Evolutionary conservation across 179 eudicot genomes (phyloP), one percentile per base, ranked within the genome.

Genomic region (Spergularia azorica): DNA sequence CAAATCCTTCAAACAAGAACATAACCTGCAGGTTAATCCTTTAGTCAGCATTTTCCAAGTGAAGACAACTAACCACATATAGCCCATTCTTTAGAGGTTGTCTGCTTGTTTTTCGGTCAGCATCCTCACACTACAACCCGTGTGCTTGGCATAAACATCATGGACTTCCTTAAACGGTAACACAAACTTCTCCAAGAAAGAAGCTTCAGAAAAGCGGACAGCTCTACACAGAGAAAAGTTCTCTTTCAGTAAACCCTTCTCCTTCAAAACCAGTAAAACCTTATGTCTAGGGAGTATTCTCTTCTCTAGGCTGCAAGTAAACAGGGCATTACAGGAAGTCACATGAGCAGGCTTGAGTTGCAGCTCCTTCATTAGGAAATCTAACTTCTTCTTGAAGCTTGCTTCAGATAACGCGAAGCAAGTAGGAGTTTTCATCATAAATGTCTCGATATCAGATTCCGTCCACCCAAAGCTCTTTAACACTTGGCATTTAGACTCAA

Each of bases 391-490:
- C 32, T 26, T 26, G 32, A 83, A 64, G 17, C 61, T 70, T 1
- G 21, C 60, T 4, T 64, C 79, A 13, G 81, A 70, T 3, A 38
- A 13, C 3, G 1, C 60, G 13, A 84, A 66, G 26, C 18, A 11
- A 59, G 3, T 41, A 4, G 84, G 82, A 26, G 38, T 70, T 14
- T 54, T 5, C 60, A 61, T 71, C 5, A 15, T 43, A 73, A 80
- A 54, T 36, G 62, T 43, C 6, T 15, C 5, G 26, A 84, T 67
- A 39, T 81, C 77, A 21, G 71, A 51, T 38, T 73, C 67, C n/a
- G 74, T 72, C 87, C 83, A 81, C 10, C 88, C 88, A 83, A 80
- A 83, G 56, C 84, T 78, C 75, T 39, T 78, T 43, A 74, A 83
- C 16, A 78, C 9, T 36, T 62, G 63, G 14, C 39, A 68, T 56